Evolutionary conservation across 805 yeast genomes (phyloP).

Genomic region (Brettanomyces sp.): DNA sequence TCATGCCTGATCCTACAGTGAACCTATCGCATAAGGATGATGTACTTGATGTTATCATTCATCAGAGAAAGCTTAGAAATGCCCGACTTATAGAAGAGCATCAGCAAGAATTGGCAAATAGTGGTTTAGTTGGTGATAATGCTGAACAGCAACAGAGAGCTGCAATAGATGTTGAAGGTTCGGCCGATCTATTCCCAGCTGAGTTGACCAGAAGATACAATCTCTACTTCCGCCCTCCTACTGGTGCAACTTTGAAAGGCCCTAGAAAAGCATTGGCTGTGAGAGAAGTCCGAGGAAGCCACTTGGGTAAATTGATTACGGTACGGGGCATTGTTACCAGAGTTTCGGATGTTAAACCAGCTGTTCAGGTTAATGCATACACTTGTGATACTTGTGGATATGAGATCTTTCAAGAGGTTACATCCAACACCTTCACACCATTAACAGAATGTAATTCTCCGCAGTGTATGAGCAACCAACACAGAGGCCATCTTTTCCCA

Average conservation of each 20-base stretch:
- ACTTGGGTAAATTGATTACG: conserved; percentile 80
- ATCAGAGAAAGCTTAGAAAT: conserved; percentile 82
- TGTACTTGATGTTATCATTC: conserved; percentile 85
- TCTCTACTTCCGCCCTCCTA: conserved; percentile 77
- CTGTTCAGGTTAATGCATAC: conserved; percentile 84
- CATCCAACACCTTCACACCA: conserved; percentile 78
- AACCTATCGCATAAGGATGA: conserved; percentile 77
- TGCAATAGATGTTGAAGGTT: conserved; percentile 13
- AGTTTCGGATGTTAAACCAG: conserved; percentile 93
- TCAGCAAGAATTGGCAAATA: conserved; percentile 47
- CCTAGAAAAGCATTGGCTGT: conserved; percentile 64
- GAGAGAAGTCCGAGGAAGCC: conserved; percentile 77
- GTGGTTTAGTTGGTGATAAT: conserved; percentile 22
- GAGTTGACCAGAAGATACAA: conserved; percentile 79
- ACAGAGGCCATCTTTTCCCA: conserved; percentile 83
- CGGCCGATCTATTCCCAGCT: conserved; percentile 64
- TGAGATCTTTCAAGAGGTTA: conserved; percentile 94
- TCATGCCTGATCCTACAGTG: conserved; percentile 81
- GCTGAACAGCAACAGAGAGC: conserved; percentile 8
- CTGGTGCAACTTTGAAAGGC: conserved; percentile 27
- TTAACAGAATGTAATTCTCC: conserved; percentile 75
- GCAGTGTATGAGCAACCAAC: conserved; percentile 68
- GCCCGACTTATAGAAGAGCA: conserved; percentile 60
- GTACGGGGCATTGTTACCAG: conserved; percentile 92
- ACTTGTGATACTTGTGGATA: conserved; percentile 97